Evolutionary conservation across 2,329 filamentous ascomycete genomes (phyloP).

Genomic region (Nannizzia gypsea): DNA sequence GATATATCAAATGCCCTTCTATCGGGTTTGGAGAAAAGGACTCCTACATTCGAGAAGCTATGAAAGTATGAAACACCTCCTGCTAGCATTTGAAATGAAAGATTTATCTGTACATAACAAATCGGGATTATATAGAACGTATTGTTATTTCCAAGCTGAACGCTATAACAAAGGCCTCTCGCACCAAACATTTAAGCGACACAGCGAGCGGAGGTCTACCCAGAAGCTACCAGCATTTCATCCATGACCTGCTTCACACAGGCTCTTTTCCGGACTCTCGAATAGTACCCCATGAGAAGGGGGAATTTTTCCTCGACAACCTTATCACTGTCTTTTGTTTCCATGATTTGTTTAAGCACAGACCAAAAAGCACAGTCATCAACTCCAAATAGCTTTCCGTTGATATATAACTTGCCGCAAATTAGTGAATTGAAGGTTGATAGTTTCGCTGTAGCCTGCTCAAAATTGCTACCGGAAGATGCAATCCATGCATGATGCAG

Average conservation of each 20-base stretch:
- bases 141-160: neutral
- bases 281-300: slow-evolving; percentile 28
- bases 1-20: slow-evolving; percentile 65
- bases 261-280: slow-evolving; percentile 27
- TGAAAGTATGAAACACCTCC: slow-evolving; percentile 25
- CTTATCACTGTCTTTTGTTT: slow-evolving; percentile 10
- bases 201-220: neutral
- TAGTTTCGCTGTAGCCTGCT: neutral
- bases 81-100: neutral
- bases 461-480: neutral
- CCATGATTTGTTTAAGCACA: slow-evolving; percentile 28
- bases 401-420: slow-evolving; percentile 25
- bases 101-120: neutral
- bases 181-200: neutral
- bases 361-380: slow-evolving; percentile 37
- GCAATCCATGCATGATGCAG: slow-evolving; percentile 5
- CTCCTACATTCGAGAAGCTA: slow-evolving; percentile 74
- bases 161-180: neutral
- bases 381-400: slow-evolving; percentile 26
- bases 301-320: slow-evolving; percentile 22
- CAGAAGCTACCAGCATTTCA: slow-evolving; percentile 10
- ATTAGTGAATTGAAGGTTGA: slow-evolving; percentile 14
- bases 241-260: slow-evolving; percentile 27
- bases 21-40: slow-evolving; percentile 66
- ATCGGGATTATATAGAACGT: neutral